Percentiles rank a stretch among this genome's conserved stretches.
phyloP scores from a whole-genome alignment of 306 rosid genomes.

The Pterocarpus macrocarpus region DNA sequence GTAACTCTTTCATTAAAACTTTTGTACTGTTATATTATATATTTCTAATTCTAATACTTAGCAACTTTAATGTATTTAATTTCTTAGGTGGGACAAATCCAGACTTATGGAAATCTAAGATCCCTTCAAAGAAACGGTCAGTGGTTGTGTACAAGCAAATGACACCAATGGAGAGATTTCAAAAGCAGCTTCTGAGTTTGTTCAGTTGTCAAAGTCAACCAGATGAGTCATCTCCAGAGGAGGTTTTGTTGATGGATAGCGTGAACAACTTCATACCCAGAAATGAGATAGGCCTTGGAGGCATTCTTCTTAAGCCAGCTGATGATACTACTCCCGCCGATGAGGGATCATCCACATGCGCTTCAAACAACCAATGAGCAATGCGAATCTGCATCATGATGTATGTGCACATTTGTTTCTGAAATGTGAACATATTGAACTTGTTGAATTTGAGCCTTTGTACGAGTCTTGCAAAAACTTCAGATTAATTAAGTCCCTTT shows the following conservation, averaged over 20 bases:
- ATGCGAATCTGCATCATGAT: not conserved
- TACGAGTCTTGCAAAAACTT: not conserved
- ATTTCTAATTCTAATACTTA: too few relatives aligned
- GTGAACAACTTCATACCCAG: slow-evolving; percentile 12
- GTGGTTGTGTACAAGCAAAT: not conserved
- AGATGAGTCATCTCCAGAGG: not conserved
- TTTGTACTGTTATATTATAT: too few relatives aligned
- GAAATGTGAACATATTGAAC: not conserved
- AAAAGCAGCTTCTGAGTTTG: not conserved
- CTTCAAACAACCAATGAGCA: not conserved
- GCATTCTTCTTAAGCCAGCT: slow-evolving; percentile 1
- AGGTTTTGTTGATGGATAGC: not conserved
- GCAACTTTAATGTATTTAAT: too few relatives aligned
- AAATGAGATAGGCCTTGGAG: slow-evolving; percentile 44
- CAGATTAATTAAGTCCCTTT: too few relatives aligned
- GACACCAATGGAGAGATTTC: slow-evolving; percentile 5
- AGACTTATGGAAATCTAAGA: not conserved
- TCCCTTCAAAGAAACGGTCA: slow-evolving; percentile 27
- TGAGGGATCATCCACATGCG: not conserved
- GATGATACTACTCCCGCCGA: not conserved
- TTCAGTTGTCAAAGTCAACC: not conserved
- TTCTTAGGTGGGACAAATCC: not conserved
- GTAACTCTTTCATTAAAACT: too few relatives aligned
- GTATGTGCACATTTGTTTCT: too few relatives aligned
- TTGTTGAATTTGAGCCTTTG: not conserved